Percentiles rank a stretch among this genome's conserved stretches.
Evolutionary conservation across 169 alveolate genomes (phyloP).

Genomic region (Neospora caninum): DNA sequence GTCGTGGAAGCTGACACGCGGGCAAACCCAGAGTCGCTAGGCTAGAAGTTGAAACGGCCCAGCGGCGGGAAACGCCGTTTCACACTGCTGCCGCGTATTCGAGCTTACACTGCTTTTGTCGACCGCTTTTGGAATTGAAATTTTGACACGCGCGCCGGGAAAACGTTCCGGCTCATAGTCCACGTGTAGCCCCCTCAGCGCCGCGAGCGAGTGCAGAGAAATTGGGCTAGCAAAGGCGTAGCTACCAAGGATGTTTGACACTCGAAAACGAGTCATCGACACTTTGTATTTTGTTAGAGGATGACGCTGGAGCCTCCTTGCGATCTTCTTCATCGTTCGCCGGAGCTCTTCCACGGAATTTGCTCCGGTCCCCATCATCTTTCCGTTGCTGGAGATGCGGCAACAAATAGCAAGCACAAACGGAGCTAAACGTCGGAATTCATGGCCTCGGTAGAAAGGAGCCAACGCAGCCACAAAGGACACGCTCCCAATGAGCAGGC

Average conservation of each 20-base stretch:
- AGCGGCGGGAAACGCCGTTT: neutral
- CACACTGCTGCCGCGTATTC: neutral
- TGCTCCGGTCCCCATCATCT: slow-evolving; percentile 47
- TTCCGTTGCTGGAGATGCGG: slow-evolving; percentile 45
- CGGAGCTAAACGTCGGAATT: neutral
- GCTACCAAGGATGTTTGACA: slow-evolving; percentile 41
- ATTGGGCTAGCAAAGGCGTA: slow-evolving; percentile 19
- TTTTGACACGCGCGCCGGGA: slow-evolving; percentile 50
- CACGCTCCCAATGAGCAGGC: too few species aligned
- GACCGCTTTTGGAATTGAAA: neutral
- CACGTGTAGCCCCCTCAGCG: slow-evolving; percentile 12
- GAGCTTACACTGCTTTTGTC: neutral
- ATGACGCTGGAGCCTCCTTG: slow-evolving; percentile 24
- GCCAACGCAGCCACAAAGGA: too few species aligned
- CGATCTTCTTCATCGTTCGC: slow-evolving; percentile 46
- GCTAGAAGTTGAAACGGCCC: neutral
- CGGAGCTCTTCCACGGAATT: slow-evolving; percentile 23
- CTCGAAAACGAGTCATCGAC: slow-evolving; percentile 8
- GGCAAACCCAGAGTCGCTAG: too few species aligned
- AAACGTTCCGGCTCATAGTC: slow-evolving; percentile 56
- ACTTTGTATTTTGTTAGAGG: neutral
- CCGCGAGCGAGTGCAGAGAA: slow-evolving; percentile 31
- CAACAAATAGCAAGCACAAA: neutral
- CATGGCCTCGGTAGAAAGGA: too few species aligned
- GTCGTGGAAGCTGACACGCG: too few species aligned